Base-by-base conservation (phyloP, 2,329 filamentous ascomycete species). In the Lachnellula cervina region DNA sequence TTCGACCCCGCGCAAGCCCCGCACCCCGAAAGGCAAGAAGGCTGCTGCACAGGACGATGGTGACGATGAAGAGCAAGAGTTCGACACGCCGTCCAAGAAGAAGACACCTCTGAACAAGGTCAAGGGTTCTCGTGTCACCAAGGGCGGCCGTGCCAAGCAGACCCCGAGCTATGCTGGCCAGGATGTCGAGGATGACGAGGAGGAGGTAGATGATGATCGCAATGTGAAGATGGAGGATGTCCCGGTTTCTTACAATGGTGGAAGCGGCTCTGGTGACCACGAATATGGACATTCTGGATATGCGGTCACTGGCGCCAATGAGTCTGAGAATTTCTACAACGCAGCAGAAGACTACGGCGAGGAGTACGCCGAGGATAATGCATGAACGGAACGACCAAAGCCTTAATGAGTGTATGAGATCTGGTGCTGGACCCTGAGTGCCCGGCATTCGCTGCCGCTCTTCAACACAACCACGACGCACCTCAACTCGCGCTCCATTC, bases 31-130 rank as follows among this genome's bases (percentile, higher is more conserved):
- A 16, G 49, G 43, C 13, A 61, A 54, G 48, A 32, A 48, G 40
- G 34, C 5, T 34, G 43, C 23, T 0, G 52, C 42, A 23, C 57
- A 59, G 25, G 46, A 42, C 11, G 59, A 53, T 2, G 53, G 52
- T 2, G 58, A 53, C 2, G 57, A 57, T 17, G 45, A 45, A 14
- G 55, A 59, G 5, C 17, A 21, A 11, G 56, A 50, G 6, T 57
- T 50, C 0, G 52, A 56, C 1, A 51, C 58, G 2, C 62, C 63
- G 1, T 51, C 59, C 5, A 65, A 63, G 48, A 59, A 57, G 11
- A 66, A 65, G 57, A 51, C 38, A 0, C 2, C 38, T 0, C 7
- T 67, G 1, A 63, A 68, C 37, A 67, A 66, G 52, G 55, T 61
- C 1, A 55, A 59, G 17, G 23, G 32, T 9, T 60, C 61, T 11